Conservation (phyloP, 129 eudicot species). For the Chrysanthemum lavandulifolium region DNA sequence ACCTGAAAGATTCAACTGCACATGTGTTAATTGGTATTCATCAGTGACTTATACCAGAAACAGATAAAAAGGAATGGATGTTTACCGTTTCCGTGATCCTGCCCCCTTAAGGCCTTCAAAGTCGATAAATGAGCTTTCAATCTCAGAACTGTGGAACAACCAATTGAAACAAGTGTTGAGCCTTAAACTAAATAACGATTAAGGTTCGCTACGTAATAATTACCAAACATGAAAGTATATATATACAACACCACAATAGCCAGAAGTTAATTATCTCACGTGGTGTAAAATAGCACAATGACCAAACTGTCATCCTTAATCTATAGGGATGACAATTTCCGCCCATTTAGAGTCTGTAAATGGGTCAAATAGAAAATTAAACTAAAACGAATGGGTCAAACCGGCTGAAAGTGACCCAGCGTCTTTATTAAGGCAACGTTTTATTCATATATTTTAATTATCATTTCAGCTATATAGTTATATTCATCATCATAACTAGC, state of each 20-base stretch:
- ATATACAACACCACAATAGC: background rate
- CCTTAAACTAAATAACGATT: background rate
- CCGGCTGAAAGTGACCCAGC: too few relatives aligned
- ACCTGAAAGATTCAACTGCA: conserved; percentile 41
- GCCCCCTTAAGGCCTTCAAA: conserved; percentile 49
- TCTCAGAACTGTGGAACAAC: conserved; percentile 45
- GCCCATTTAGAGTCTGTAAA: too few relatives aligned
- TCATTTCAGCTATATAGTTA: too few relatives aligned
- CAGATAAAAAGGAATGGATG: conserved; percentile 1
- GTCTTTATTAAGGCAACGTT: too few relatives aligned
- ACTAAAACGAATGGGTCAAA: too few relatives aligned
- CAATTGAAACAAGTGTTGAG: conserved; percentile 19
- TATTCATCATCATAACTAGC: too few relatives aligned
- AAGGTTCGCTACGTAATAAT: background rate
- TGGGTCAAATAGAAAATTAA: too few relatives aligned
- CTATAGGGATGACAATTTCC: too few relatives aligned
- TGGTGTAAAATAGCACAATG: background rate
- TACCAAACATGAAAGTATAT: background rate
- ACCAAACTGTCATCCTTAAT: background rate
- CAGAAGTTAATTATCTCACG: background rate
- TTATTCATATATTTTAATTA: too few relatives aligned
- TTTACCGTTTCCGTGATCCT: conserved; percentile 60
- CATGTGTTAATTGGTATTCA: conserved; percentile 7
- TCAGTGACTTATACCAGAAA: background rate
- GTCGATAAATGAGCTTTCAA: conserved; percentile 50